phyloP scores from a whole-genome alignment of 2,329 filamentous ascomycete genomes.

The Exutisphaerella laricina region DNA sequence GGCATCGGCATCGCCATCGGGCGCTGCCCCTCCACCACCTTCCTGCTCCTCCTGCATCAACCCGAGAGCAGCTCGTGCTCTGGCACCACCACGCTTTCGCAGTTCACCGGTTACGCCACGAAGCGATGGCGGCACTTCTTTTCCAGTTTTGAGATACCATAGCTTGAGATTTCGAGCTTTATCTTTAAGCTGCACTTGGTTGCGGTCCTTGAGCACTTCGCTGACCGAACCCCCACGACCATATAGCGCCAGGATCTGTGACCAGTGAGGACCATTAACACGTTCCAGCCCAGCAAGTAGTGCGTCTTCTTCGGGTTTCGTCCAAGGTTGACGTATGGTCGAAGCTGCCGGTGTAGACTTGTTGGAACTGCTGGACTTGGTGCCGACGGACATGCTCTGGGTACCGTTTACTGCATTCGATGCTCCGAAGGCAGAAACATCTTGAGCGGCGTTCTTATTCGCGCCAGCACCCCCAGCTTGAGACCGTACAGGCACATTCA shows the following conservation, averaged over 20 bases:
- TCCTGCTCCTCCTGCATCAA: slow-evolving; percentile 13
- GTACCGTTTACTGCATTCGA: slow-evolving; percentile 1
- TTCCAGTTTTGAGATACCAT: slow-evolving; percentile 86
- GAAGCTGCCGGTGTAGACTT: slow-evolving; percentile 18
- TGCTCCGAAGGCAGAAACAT: slow-evolving; percentile 3
- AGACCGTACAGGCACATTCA: slow-evolving; percentile 29
- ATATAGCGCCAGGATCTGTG: slow-evolving; percentile 80
- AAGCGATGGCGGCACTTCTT: slow-evolving; percentile 82
- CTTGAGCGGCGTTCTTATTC: slow-evolving; percentile 7
- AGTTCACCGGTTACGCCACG: slow-evolving; percentile 85
- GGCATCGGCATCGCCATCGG: slow-evolving; percentile 8
- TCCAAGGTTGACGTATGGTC: slow-evolving; percentile 65
- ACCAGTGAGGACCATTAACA: slow-evolving; percentile 90
- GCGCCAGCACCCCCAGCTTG: slow-evolving; percentile 17
- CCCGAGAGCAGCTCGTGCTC: slow-evolving; percentile 32
- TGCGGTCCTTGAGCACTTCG: slow-evolving; percentile 78
- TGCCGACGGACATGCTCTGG: slow-evolving; percentile 6
- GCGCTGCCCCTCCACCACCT: slow-evolving; percentile 5
- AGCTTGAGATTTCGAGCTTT: slow-evolving; percentile 86
- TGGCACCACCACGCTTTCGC: slow-evolving; percentile 56
- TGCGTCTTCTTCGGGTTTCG: slow-evolving; percentile 81
- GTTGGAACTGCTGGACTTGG: slow-evolving; percentile 6
- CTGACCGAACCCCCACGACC: slow-evolving; percentile 73
- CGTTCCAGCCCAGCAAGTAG: slow-evolving; percentile 82
- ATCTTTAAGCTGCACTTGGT: slow-evolving; percentile 87